Evolutionary conservation across 768 basidiomycete genomes (phyloP).

Genomic region (Agaricus sinodeliciosus): DNA sequence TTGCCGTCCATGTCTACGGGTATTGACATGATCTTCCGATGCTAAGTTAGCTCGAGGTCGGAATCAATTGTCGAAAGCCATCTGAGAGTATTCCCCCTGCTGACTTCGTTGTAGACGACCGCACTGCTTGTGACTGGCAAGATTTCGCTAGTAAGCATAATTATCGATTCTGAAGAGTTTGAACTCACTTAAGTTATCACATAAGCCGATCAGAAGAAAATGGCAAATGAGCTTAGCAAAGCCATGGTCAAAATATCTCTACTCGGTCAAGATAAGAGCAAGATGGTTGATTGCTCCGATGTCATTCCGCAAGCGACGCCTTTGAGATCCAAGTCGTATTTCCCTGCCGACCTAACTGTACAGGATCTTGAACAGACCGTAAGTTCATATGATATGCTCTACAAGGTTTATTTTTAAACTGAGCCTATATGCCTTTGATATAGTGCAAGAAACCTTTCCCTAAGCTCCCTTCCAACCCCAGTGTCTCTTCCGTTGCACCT

Average conservation of each 20-base stretch:
- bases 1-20: too few relatives aligned
- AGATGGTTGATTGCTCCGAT: constrained; percentile 37
- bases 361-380: constrained; percentile 3
- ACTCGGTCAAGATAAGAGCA: constrained; percentile 30
- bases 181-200: not conserved
- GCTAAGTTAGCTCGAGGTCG: too few relatives aligned
- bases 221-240: constrained; percentile 29
- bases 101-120: constrained; percentile 29
- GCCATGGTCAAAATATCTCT: constrained; percentile 38
- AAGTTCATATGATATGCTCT: not conserved
- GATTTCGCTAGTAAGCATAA: constrained; percentile 26
- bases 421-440: not conserved
- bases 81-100: not conserved
- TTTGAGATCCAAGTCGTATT: not conserved
- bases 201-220: constrained; percentile 24
- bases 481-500: constrained; percentile 5
- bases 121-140: constrained; percentile 45
- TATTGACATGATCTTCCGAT: too few relatives aligned
- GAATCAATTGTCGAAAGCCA: too few relatives aligned
- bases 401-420: not conserved
- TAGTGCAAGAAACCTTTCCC: constrained; percentile 10
- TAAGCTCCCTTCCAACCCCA: constrained; percentile 2
- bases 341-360: not conserved
- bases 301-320: constrained; percentile 30
- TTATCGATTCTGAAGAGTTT: not conserved